Conservation (phyloP, 176 grass and related monocot genomes). For the Paspalum vaginatum region DNA sequence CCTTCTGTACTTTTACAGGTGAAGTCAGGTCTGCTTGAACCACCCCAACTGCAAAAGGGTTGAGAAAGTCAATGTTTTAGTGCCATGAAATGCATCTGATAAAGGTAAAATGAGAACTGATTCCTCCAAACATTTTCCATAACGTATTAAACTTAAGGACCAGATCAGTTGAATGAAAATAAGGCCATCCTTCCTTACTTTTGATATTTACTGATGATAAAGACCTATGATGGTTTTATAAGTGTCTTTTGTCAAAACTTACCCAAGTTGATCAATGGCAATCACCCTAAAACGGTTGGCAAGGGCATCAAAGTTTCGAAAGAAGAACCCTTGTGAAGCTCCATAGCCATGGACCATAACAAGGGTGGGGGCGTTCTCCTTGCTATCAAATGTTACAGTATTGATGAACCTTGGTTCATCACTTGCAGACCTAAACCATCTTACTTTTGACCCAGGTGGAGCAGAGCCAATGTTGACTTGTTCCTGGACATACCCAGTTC, state of each 20-base stretch:
- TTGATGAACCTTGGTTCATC: conserved; percentile 95
- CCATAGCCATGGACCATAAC: conserved; percentile 99
- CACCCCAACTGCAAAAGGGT: conserved; percentile 84
- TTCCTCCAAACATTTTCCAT: not conserved
- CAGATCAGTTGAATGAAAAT: not conserved
- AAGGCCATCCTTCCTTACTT: not conserved
- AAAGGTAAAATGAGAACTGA: not conserved
- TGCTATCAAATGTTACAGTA: conserved; percentile 94
- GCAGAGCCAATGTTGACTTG: conserved; percentile 85
- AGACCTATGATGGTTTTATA: not conserved
- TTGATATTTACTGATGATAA: not conserved
- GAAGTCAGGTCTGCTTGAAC: conserved; percentile 97
- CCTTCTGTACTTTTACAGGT: conserved; percentile 98
- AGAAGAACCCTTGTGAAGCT: conserved; percentile 97
- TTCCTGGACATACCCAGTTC: conserved; percentile 85
- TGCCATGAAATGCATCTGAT: not conserved
- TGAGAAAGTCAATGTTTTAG: not conserved
- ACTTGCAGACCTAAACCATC: conserved; percentile 93
- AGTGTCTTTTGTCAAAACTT: conserved; percentile 38
- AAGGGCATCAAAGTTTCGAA: conserved; percentile 93
- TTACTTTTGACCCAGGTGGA: conserved; percentile 87
- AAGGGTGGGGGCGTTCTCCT: conserved; percentile 80
- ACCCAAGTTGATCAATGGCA: conserved; percentile 96
- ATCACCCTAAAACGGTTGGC: conserved; percentile 85
- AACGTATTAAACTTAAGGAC: not conserved